These are phyloP conservation scores for Diaporthe destruens DNA, from an alignment of 2,329 filamentous ascomycete species.

Conservation along the genomic window DNA sequence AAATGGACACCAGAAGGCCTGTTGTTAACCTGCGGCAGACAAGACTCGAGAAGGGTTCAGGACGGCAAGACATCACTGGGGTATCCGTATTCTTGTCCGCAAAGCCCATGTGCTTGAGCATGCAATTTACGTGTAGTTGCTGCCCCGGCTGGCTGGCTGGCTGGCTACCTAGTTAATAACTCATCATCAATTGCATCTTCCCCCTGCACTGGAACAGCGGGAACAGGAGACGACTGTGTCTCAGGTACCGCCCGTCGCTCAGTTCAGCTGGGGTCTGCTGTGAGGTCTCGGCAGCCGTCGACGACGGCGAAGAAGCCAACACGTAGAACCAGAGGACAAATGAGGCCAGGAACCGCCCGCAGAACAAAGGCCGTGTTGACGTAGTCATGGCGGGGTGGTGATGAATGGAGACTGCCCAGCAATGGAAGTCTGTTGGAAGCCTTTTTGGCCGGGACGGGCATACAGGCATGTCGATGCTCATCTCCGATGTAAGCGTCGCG, in stretches of 20 bases:
- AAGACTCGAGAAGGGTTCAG: background rate
- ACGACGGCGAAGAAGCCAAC: background rate
- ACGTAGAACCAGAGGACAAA: slow-evolving; percentile 18
- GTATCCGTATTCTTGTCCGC: background rate
- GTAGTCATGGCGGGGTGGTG: background rate
- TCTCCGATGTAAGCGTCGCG: slow-evolving; percentile 30
- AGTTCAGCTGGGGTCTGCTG: slow-evolving; percentile 11
- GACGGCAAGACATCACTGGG: slow-evolving; percentile 7
- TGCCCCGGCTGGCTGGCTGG: slow-evolving; percentile 15
- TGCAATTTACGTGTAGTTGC: slow-evolving; percentile 22
- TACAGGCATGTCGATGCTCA: slow-evolving; percentile 39
- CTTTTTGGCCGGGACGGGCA: slow-evolving; percentile 5
- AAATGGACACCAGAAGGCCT: slow-evolving; percentile 1
- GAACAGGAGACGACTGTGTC: slow-evolving; percentile 15
- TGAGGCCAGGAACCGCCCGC: background rate
- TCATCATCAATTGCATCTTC: slow-evolving; percentile 7
- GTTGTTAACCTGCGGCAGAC: slow-evolving; percentile 25
- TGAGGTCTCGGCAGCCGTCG: slow-evolving; percentile 1
- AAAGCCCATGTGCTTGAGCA: background rate
- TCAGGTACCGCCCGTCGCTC: background rate
- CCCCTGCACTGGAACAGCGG: slow-evolving; percentile 14
- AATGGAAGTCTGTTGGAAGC: slow-evolving; percentile 4
- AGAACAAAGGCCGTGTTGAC: slow-evolving; percentile 2
- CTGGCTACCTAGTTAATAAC: slow-evolving; percentile 25
- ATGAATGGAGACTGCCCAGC: background rate